Evolutionary conservation across 2,329 filamentous ascomycete species (phyloP).

Genomic region (Daldinia sp.): DNA sequence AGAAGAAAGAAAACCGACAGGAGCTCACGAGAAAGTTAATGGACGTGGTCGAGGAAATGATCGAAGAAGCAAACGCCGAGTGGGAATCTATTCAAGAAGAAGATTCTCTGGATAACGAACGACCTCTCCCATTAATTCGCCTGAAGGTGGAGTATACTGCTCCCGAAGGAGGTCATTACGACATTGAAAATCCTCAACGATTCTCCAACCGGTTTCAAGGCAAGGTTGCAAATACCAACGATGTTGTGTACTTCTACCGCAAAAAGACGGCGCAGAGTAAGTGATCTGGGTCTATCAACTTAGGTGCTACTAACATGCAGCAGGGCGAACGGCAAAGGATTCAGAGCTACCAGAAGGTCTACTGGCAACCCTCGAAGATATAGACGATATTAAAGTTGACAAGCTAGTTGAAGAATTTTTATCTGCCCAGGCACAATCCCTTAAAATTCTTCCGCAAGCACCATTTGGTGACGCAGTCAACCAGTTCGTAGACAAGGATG

Average conservation of each 20-base stretch:
- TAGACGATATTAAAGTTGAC: conserved; percentile 86
- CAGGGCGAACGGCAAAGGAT: conserved; percentile 54
- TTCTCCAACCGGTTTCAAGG: conserved; percentile 92
- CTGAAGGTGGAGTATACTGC: conserved; percentile 91
- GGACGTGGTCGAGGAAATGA: conserved; percentile 83
- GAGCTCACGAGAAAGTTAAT: conserved; percentile 81
- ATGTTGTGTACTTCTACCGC: conserved; percentile 91
- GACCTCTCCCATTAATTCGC: conserved; percentile 83
- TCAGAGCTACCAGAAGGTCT: conserved; percentile 69
- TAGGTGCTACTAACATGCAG: conserved; percentile 25
- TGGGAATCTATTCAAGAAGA: conserved; percentile 83
- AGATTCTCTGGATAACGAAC: conserved; percentile 62
- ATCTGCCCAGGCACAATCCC: conserved; percentile 83
- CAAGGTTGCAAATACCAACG: conserved; percentile 92
- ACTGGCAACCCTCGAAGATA: conserved; percentile 65
- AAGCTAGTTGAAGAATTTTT: conserved; percentile 89
- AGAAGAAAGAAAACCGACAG: conserved; percentile 82
- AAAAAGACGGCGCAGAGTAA: conserved; percentile 74
- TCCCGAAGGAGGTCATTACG: conserved; percentile 83
- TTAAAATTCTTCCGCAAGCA: conserved; percentile 92
- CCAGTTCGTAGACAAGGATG: conserved; percentile 93
- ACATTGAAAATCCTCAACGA: conserved; percentile 93
- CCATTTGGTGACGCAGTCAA: conserved; percentile 92
- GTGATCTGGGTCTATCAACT: conserved; percentile 29
- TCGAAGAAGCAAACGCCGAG: conserved; percentile 80